A percentile compares a stretch with the other conserved stretches of the same genome.
phyloP scores from a whole-genome alignment of 257 asterid genomes.

The Fraxinus excelsior region DNA sequence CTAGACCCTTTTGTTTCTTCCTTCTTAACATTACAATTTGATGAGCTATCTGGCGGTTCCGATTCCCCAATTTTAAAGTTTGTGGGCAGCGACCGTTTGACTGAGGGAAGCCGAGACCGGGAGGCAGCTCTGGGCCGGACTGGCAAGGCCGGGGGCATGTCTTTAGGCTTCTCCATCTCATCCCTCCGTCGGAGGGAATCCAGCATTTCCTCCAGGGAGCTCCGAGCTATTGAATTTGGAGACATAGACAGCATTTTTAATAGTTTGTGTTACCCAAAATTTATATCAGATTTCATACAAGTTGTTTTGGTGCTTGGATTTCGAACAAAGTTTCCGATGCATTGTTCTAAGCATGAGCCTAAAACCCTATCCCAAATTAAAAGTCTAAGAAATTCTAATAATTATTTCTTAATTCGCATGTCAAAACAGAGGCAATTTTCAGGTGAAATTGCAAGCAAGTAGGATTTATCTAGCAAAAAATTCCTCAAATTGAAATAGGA shows the following conservation, averaged over 20 bases:
- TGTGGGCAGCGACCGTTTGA: constrained; percentile 52
- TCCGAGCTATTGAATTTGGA: constrained; percentile 56
- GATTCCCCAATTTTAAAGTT: constrained; percentile 36
- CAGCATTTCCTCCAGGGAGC: constrained; percentile 96
- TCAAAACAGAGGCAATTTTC: constrained; percentile 9
- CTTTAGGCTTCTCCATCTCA: constrained; percentile 59
- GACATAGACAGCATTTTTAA: constrained; percentile 61
- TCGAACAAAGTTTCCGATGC: constrained; percentile 41
- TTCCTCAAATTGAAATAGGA: constrained; percentile 13
- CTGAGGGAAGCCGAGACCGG: constrained; percentile 71
- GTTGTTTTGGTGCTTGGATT: constrained; percentile 16
- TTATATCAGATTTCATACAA: neutral
- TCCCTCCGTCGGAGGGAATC: constrained; percentile 71
- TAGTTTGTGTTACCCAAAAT: constrained; percentile 3
- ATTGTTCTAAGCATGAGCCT: constrained; percentile 29
- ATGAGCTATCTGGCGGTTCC: constrained; percentile 29
- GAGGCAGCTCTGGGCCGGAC: constrained; percentile 62
- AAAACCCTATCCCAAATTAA: constrained; percentile 38
- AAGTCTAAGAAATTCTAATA: constrained; percentile 15
- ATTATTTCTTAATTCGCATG: constrained; percentile 5
- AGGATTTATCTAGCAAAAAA: constrained; percentile 22
- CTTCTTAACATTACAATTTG: constrained; percentile 17
- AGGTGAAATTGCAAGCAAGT: constrained; percentile 13
- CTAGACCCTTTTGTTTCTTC: constrained; percentile 31
- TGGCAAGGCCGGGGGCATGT: constrained; percentile 88